Percentiles rank a stretch among this genome's conserved stretches.
Conservation (phyloP, 768 basidiomycete species). For the Chalciporus chontae region DNA sequence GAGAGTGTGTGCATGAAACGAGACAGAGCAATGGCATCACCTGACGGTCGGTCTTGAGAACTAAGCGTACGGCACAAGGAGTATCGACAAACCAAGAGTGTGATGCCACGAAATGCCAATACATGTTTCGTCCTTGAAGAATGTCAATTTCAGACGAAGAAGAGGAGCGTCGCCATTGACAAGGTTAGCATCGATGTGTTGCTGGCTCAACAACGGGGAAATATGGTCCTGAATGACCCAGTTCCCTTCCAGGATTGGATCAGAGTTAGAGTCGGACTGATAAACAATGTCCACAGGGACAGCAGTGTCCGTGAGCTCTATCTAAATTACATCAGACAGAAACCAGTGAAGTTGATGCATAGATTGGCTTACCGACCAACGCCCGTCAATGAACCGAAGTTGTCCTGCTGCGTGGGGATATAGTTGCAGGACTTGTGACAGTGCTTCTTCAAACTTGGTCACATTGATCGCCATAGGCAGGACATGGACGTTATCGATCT, state of each 20-base stretch:
- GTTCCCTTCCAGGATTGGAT: constrained; percentile 18
- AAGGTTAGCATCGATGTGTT: constrained; percentile 9
- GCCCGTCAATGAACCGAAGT: constrained; percentile 8
- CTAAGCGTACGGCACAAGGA: background rate
- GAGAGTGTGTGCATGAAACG: constrained; percentile 31
- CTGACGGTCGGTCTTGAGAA: constrained; percentile 12
- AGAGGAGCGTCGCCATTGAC: constrained; percentile 19
- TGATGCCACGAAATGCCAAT: constrained; percentile 36
- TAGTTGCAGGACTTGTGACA: constrained; percentile 20
- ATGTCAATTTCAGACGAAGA: constrained; percentile 27
- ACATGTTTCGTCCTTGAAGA: constrained; percentile 23
- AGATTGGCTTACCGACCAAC: constrained; percentile 20
- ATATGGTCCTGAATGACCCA: constrained; percentile 28
- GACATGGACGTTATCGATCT: constrained; percentile 21
- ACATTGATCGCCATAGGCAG: constrained; percentile 14
- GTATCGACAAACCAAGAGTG: constrained; percentile 24
- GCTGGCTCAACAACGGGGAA: constrained; percentile 15
- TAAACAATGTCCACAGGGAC: constrained; percentile 16
- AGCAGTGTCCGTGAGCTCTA: constrained; percentile 21
- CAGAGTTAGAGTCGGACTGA: background rate
- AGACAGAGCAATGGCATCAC: constrained; percentile 26
- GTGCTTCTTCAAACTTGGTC: constrained; percentile 20
- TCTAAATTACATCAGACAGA: constrained; percentile 11
- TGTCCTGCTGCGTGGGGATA: constrained; percentile 27
- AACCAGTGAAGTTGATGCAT: background rate